A percentile compares a stretch with the other conserved stretches of the same genome.
These are phyloP conservation scores for Pseudocercospora vitis DNA, from an alignment of 2,329 filamentous ascomycete genomes.

Conservation along the genomic window DNA sequence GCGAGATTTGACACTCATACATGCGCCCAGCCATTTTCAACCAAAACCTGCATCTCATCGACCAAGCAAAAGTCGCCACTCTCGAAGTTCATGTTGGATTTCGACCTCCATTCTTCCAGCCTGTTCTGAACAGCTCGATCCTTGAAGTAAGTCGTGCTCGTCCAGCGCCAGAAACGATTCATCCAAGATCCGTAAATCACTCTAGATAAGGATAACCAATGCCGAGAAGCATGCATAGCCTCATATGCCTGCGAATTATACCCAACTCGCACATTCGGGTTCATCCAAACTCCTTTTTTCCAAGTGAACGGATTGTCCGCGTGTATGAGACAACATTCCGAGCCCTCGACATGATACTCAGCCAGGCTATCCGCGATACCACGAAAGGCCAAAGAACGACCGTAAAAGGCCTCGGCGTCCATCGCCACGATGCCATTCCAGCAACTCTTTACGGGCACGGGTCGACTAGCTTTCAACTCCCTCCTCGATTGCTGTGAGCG, in stretches of 20 bases:
- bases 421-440: constrained; percentile 60
- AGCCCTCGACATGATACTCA: constrained; percentile 65
- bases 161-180: constrained; percentile 56
- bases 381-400: constrained; percentile 59
- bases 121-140: constrained; percentile 29
- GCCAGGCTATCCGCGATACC: constrained; percentile 63
- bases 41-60: constrained; percentile 35
- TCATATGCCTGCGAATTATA: constrained; percentile 59
- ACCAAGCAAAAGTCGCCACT: constrained; percentile 33
- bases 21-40: constrained; percentile 34
- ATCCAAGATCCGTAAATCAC: constrained; percentile 59
- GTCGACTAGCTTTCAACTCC: constrained; percentile 54
- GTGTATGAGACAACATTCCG: constrained; percentile 76
- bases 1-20: constrained; percentile 24
- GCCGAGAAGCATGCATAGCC: constrained; percentile 41
- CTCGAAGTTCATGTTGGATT: constrained; percentile 34
- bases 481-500: constrained; percentile 51
- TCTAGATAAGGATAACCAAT: constrained; percentile 38
- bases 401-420: constrained; percentile 57
- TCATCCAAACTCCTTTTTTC: constrained; percentile 62
- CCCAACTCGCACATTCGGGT: constrained; percentile 67
- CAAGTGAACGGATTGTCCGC: constrained; percentile 63
- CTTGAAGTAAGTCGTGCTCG: constrained; percentile 38
- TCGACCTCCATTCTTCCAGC: constrained; percentile 21
- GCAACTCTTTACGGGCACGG: constrained; percentile 63